phyloP scores from a whole-genome alignment of 306 rosid genomes.

The Chamaecrista fasciculata region DNA sequence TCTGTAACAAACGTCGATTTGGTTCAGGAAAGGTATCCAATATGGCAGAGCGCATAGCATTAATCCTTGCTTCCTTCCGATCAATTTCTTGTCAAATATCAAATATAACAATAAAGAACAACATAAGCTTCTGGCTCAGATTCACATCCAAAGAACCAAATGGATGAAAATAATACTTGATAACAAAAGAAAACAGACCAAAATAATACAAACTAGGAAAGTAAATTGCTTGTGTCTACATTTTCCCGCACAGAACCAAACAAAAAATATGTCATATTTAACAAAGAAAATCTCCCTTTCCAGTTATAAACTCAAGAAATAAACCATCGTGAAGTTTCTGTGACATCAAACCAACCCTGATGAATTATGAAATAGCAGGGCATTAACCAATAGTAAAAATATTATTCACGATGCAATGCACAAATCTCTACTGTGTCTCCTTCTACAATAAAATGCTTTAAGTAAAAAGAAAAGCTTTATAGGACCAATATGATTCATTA shows the following conservation, averaged over 20 bases:
- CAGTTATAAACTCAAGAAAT: neutral
- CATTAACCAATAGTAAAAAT: neutral
- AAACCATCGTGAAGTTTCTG: neutral
- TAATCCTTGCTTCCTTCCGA: slow-evolving; percentile 83
- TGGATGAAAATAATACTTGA: slow-evolving; percentile 13
- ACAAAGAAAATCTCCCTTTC: neutral
- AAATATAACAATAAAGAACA: slow-evolving; percentile 30
- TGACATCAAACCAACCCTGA: neutral
- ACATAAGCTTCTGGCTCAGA: slow-evolving; percentile 2
- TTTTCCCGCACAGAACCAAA: neutral
- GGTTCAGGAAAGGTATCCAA: slow-evolving; percentile 97
- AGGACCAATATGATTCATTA: neutral
- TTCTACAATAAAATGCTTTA: neutral
- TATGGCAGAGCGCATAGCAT: slow-evolving; percentile 86
- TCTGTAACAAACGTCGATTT: slow-evolving; percentile 88
- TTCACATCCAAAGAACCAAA: slow-evolving; percentile 22
- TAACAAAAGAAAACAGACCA: neutral
- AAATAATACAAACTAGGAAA: neutral
- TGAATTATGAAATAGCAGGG: neutral
- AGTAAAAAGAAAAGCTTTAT: neutral
- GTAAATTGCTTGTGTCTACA: neutral
- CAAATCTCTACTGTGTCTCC: neutral
- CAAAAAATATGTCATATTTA: neutral
- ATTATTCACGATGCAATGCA: neutral
- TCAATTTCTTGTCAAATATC: slow-evolving; percentile 69